Evolutionary conservation across 345 rosid genomes (phyloP), one percentile per base, ranked within the genome.

Genomic region (Conringia planisiliqua): DNA sequence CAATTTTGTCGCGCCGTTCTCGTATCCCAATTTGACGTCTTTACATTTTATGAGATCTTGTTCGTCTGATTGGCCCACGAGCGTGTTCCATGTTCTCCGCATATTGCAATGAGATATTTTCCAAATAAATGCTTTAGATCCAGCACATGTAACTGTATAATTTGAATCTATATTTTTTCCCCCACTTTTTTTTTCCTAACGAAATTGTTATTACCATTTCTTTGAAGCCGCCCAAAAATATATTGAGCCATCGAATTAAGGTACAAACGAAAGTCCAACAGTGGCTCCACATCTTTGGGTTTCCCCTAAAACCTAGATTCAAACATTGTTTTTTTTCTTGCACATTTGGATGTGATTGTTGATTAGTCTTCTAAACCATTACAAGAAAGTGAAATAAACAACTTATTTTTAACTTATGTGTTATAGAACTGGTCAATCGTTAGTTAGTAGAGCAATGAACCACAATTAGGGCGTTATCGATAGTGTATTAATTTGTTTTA

Each of bases 41-140:
- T 62, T 62, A 42, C 35, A 43, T 10, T 42, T 17, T 27, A 29
- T 4, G 70, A 63, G 71, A 64, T 73, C 64, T 55, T 65, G 36
- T 73, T 54, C 47, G n/a, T 26, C 50, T 71, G 14, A 42, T 73
- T 73, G 70, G 64, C 12, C 71, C 65, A 73, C 57, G 20, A 64
- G 26, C 17, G 46, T 52, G 70, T 60, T 54, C 56, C 77, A 72
- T 63, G 64, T 52, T 72, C 64, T 73, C 55, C 44, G 70, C 70
- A 39, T 62, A 20, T 63, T 52, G 70, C 54, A 27, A 39, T 48
- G 4, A 51, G 6, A 54, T 38, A 12, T 38, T 50, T 35, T 71
- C 22, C 18, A 61, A 36, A 17, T 61, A 16, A 36, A 61, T 61
- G 51, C 46, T 3, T 50, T 26, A 48, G 63, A 68, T 68, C 72